Base-by-base conservation (phyloP, 208 protist species). In the Wallacemonas rigidus region DNA sequence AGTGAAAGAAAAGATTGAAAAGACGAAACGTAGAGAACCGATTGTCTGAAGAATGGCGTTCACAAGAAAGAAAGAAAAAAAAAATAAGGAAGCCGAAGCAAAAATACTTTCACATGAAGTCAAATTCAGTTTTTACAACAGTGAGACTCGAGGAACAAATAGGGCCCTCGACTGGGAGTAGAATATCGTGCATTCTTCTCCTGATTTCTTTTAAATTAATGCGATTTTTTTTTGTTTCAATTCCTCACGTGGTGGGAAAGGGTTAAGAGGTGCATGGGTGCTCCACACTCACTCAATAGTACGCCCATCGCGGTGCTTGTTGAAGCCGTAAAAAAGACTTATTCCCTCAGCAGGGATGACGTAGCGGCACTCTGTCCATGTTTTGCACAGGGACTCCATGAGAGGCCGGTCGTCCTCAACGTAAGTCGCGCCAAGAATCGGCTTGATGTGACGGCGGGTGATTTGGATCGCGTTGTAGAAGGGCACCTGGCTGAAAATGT, bases 401-500 rank as follows among this genome's bases (percentile, higher is more conserved):
- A 97, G 64, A 0, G 89, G 77, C 26, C 76, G 50, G 11, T 79
- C 73, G 75, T 95, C 89, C 53, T 81, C 77, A 5, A 92, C 72
- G 77, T 97, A 95, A 4, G 84, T 80, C 56, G 88, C 80, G 3
- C 86, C 86, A 5, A 94, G 81, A 48, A 93, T 94, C 26, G 70
- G 70, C 57, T 84, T 80, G 64, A 93, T 91, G 77, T 95, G 73
- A 60, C 88, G 75, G 39, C 81, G 78, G 17, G 93, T 98, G 7
- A 96, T 90, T 48, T 80, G 67, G 65, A 97, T 89, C 40, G 97
- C 97, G 74, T 97, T 72, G 82, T 98, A 98, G 78, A 95, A 94
- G 9, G 97, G 97, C 82, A 98, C 88, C 69, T 95, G 81, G 61
- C 91, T 97, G 79, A 97, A 98, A 65, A 98, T 80, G 82, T 98